These are phyloP conservation scores for Yueomyces sp. DNA, from an alignment of 805 yeast species.

Conservation along the genomic window DNA sequence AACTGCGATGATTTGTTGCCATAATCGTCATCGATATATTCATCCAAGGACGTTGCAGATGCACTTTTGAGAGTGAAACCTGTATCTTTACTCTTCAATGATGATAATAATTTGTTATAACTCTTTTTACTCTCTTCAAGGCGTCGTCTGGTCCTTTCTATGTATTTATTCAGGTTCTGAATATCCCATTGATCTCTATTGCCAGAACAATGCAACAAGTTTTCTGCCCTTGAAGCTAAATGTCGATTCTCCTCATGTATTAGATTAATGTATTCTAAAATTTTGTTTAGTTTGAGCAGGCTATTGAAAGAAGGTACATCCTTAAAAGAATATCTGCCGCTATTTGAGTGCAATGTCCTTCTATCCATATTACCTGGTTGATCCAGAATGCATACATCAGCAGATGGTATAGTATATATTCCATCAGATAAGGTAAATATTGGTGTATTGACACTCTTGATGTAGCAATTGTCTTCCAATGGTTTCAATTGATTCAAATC, in stretches of 20 bases:
- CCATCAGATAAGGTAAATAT: conserved; percentile 17
- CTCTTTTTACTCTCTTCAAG: conserved; percentile 1
- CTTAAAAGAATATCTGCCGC: background rate
- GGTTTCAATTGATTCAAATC: conserved; percentile 5
- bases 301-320: conserved; percentile 17
- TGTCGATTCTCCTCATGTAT: conserved; percentile 8
- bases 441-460: conserved; percentile 9
- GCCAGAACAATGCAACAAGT: background rate
- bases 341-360: too few species aligned
- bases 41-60: conserved; percentile 4
- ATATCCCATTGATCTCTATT: conserved; percentile 2
- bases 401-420: conserved; percentile 6
- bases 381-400: background rate
- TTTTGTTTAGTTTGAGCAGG: conserved; percentile 15
- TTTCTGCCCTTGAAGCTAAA: conserved; percentile 8
- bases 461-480: background rate
- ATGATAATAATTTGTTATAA: conserved; percentile 1
- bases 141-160: background rate
- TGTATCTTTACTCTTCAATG: background rate
- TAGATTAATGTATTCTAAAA: conserved; percentile 17
- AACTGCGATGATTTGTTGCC: conserved; percentile 15
- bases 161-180: conserved; percentile 2
- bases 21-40: conserved; percentile 5
- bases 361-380: background rate
- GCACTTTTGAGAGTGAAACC: background rate